These are phyloP conservation scores for Mycosphaerella sp. DNA, from an alignment of 2,329 filamentous ascomycete species.

Conservation along the genomic window DNA sequence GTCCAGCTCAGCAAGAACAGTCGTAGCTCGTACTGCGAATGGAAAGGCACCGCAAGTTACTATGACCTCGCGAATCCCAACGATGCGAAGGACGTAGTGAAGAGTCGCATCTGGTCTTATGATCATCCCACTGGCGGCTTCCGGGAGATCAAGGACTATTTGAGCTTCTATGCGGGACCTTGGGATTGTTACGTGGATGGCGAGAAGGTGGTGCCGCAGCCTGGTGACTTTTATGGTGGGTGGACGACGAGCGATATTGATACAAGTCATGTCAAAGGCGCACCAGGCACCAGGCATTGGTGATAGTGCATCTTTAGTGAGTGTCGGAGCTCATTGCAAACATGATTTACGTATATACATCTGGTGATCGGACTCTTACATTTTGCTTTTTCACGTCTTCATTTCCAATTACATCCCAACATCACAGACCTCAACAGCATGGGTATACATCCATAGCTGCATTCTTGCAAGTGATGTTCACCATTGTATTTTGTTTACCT, in stretches of 20 bases:
- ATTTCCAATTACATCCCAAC: no score
- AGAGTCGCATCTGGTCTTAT: constrained; percentile 55
- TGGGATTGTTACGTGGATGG: constrained; percentile 59
- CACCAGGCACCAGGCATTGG: constrained; percentile 35
- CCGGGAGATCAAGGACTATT: constrained; percentile 48
- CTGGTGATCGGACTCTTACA: no score
- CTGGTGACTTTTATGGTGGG: constrained; percentile 58
- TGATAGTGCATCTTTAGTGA: not conserved
- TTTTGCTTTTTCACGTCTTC: no score
- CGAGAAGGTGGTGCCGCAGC: constrained; percentile 53
- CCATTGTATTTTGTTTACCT: no score
- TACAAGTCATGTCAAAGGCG: constrained; percentile 45
- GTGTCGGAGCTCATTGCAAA: no score
- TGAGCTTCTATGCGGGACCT: constrained; percentile 56
- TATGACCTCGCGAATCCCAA: constrained; percentile 44
- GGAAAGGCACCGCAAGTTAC: constrained; percentile 56
- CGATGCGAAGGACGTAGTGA: constrained; percentile 37
- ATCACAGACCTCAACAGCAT: no score
- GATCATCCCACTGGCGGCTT: constrained; percentile 49
- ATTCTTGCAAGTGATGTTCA: no score
- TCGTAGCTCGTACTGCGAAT: constrained; percentile 51
- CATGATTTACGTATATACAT: no score
- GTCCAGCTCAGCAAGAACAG: constrained; percentile 44
- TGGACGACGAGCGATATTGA: constrained; percentile 58
- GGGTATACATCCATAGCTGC: no score